Evolutionary conservation across 192 early-diverging fungal genomes (phyloP).

Genomic region (Coemansia sp.): DNA sequence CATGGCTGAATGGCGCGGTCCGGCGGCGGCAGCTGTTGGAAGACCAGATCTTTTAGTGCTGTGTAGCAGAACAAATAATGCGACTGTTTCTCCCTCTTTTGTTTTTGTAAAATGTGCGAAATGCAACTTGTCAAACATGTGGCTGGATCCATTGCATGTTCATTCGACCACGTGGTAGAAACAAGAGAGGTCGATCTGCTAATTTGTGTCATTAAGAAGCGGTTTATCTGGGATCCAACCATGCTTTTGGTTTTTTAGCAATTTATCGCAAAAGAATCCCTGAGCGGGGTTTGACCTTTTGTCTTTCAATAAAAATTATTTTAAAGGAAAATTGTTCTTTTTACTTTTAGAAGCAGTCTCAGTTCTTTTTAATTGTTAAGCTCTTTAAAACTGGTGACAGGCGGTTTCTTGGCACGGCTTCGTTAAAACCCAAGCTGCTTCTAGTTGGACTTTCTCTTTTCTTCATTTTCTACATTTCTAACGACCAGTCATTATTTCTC

Average conservation of each 20-base stretch:
- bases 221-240: no score
- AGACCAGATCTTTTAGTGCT: constrained; percentile 6
- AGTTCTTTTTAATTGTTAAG: not conserved
- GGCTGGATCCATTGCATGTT: not conserved
- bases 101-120: constrained; percentile 1
- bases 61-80: no score
- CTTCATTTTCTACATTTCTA: not conserved
- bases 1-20: constrained; percentile 29
- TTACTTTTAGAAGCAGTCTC: not conserved
- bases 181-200: not conserved
- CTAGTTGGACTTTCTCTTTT: not conserved
- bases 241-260: no score
- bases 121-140: not conserved
- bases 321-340: not conserved
- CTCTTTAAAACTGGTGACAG: not conserved
- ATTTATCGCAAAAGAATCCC: not conserved
- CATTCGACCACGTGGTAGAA: not conserved
- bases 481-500: not conserved
- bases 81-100: not conserved
- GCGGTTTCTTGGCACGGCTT: not conserved
- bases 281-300: not conserved
- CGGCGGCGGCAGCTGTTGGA: constrained; percentile 44
- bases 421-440: not conserved
- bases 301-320: not conserved
- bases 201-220: not conserved